Percentiles rank a stretch among this genome's conserved stretches.
Evolutionary conservation across 768 basidiomycete species (phyloP).

Genomic region (Kwoniella sp.): DNA sequence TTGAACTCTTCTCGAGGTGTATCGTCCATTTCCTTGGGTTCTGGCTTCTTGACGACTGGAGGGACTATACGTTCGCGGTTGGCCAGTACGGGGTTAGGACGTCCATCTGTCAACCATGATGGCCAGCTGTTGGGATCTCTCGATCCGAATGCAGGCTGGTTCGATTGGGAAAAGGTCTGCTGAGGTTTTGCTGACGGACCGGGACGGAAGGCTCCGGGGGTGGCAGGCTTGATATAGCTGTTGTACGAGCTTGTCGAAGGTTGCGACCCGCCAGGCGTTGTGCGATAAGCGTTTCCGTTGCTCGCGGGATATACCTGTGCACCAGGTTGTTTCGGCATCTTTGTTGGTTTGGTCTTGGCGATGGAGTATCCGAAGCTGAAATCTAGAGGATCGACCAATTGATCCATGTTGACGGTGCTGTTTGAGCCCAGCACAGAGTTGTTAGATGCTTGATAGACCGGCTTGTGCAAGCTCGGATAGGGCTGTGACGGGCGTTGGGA

Average conservation of each 20-base stretch:
- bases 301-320: background rate
- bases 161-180: slow-evolving; percentile 10
- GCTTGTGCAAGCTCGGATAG: too few relatives aligned
- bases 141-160: background rate
- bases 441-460: background rate
- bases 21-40: slow-evolving; percentile 15
- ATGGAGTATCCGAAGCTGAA: slow-evolving; percentile 10
- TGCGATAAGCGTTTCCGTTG: background rate
- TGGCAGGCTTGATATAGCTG: slow-evolving; percentile 41
- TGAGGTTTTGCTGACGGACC: slow-evolving; percentile 1
- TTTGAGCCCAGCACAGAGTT: background rate
- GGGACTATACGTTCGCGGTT: background rate
- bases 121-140: slow-evolving; percentile 20
- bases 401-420: background rate
- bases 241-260: background rate
- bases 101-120: slow-evolving; percentile 18
- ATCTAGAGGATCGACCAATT: slow-evolving; percentile 5
- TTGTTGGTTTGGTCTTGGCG: background rate
- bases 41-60: background rate
- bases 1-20: slow-evolving; percentile 31
- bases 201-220: slow-evolving; percentile 21
- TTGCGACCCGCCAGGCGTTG: background rate
- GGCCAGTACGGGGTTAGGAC: slow-evolving; percentile 10
- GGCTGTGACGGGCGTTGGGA: background rate
- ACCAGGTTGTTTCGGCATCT: background rate